These are phyloP conservation scores for Plenodomus tracheiphilus DNA, from an alignment of 2,329 filamentous ascomycete species.

Conservation along the genomic window DNA sequence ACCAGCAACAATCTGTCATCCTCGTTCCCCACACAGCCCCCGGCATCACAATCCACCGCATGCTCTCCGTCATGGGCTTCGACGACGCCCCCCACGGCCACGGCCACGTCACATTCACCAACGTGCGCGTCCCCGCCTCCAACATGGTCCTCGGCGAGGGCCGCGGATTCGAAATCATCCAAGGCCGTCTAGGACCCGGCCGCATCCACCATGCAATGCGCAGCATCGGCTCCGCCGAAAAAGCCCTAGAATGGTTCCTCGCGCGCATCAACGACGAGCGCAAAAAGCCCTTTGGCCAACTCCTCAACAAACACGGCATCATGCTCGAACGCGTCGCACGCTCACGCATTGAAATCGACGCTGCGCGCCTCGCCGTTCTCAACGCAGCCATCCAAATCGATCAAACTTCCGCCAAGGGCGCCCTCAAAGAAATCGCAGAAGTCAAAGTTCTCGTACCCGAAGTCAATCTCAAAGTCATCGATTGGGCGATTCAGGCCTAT, in stretches of 20 bases:
- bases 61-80: slow-evolving; percentile 92
- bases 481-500: slow-evolving; percentile 91
- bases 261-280: slow-evolving; percentile 88
- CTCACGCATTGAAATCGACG: slow-evolving; percentile 91
- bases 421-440: slow-evolving; percentile 90
- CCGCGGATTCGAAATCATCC: slow-evolving; percentile 96
- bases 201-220: slow-evolving; percentile 99
- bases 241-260: slow-evolving; percentile 91
- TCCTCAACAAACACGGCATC: slow-evolving; percentile 84
- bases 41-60: slow-evolving; percentile 89
- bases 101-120: slow-evolving; percentile 85
- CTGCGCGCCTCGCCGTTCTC: slow-evolving; percentile 84
- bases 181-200: slow-evolving; percentile 91
- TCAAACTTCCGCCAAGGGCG: slow-evolving; percentile 81
- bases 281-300: slow-evolving; percentile 91
- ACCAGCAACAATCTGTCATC: slow-evolving; percentile 91
- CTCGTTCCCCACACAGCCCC: slow-evolving; percentile 79
- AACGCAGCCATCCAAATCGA: slow-evolving; percentile 97
- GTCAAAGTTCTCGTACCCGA: slow-evolving; percentile 90
- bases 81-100: slow-evolving; percentile 99
- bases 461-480: slow-evolving; percentile 82
- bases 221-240: slow-evolving; percentile 86
- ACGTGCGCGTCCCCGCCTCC: slow-evolving; percentile 81
- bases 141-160: slow-evolving; percentile 93
- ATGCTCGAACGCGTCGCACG: slow-evolving; percentile 94